These are phyloP conservation scores for Rhynchosporium graminicola DNA, from an alignment of 2,329 filamentous ascomycete genomes.

Conservation along the genomic window DNA sequence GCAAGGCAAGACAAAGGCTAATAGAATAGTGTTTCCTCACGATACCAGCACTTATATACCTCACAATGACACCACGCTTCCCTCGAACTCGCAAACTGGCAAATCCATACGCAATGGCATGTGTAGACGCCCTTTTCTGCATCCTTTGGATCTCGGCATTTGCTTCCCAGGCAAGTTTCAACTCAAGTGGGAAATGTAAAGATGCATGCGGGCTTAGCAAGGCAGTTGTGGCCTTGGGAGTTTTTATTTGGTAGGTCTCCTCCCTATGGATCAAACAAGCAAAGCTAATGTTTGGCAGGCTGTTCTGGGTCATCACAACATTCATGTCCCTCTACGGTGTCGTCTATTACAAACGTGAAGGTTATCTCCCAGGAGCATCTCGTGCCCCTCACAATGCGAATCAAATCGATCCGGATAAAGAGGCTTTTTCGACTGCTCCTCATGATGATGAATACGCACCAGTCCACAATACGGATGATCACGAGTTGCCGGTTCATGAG, in stretches of 20 bases:
- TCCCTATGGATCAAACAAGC: conserved; percentile 10
- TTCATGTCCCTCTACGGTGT: conserved; percentile 61
- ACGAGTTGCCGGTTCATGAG: conserved; percentile 29
- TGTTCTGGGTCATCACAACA: conserved; percentile 56
- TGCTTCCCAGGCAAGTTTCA: conserved; percentile 65
- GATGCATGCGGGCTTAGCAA: conserved; percentile 61
- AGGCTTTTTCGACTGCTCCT: conserved; percentile 67
- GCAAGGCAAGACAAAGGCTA: conserved; percentile 5
- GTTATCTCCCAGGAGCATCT: conserved; percentile 55
- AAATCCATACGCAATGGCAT: conserved; percentile 61
- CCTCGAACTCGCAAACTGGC: conserved; percentile 61
- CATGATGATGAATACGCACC: conserved; percentile 67
- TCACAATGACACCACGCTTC: conserved; percentile 65
- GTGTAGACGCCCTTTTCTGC: conserved; percentile 57
- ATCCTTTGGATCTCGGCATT: conserved; percentile 69
- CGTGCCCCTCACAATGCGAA: conserved; percentile 39
- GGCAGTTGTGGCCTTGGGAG: conserved; percentile 61
- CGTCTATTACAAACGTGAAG: conserved; percentile 63
- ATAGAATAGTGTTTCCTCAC: conserved; percentile 61
- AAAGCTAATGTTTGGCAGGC: conserved; percentile 42
- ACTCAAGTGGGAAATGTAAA: conserved; percentile 56
- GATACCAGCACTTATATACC: conserved; percentile 64
- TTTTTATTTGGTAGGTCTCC: conserved; percentile 59
- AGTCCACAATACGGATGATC: conserved; percentile 49
- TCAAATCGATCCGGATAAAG: conserved; percentile 68